These are phyloP conservation scores for Sophora flavescens DNA, from an alignment of 306 rosid species.

Conservation along the genomic window DNA sequence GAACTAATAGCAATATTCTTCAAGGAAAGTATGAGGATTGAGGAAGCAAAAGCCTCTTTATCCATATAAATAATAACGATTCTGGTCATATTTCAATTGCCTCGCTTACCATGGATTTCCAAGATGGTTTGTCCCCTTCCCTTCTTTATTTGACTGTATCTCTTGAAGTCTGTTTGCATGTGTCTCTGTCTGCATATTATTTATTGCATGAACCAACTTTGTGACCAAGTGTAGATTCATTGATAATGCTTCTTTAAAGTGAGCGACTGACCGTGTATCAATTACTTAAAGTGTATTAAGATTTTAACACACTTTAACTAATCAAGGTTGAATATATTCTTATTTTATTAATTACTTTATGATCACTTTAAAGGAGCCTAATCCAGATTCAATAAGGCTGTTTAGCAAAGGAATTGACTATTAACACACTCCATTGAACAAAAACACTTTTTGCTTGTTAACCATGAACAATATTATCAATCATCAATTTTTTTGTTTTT, in stretches of 20 bases:
- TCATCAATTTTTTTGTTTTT: neutral
- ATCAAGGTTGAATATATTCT: no score
- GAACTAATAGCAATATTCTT: conserved; percentile 9
- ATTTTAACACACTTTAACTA: no score
- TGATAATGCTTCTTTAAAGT: no score
- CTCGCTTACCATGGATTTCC: conserved; percentile 28
- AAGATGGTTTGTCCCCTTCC: conserved; percentile 21
- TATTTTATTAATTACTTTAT: no score
- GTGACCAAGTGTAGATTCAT: no score
- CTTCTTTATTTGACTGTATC: neutral
- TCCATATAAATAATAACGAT: neutral
- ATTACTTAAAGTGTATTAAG: no score
- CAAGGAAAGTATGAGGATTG: conserved; percentile 37
- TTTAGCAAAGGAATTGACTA: neutral
- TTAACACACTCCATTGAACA: neutral
- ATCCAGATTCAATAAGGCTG: no score
- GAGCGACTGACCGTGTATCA: no score
- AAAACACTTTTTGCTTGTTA: neutral
- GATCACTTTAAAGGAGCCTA: no score
- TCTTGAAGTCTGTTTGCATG: neutral
- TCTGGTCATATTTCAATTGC: neutral
- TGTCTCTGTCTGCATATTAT: neutral
- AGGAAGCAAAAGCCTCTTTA: neutral
- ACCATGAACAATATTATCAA: neutral
- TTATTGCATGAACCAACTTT: no score